phyloP scores from a whole-genome alignment of 164 flowering plant species.

The Amborella trichopoda region DNA sequence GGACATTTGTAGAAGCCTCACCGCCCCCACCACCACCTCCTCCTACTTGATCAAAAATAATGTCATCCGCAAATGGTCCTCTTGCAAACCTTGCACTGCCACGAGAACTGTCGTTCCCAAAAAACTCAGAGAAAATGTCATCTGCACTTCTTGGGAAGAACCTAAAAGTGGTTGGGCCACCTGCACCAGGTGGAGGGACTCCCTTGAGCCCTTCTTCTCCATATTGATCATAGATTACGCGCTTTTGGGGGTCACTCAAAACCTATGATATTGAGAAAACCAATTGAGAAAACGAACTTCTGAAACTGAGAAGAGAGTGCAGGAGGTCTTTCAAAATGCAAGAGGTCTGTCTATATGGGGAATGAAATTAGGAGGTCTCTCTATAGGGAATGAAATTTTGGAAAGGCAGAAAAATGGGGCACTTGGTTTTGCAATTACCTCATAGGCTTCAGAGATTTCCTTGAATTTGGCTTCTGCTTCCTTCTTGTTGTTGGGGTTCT shows the following conservation, averaged over 20 bases:
- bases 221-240: constrained; percentile 75
- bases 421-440: constrained; percentile 24
- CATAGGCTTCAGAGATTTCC: constrained; percentile 92
- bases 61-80: constrained; percentile 50
- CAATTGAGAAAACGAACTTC: no score
- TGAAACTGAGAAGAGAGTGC: not conserved
- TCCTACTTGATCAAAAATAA: constrained; percentile 28
- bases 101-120: constrained; percentile 52
- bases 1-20: constrained; percentile 25
- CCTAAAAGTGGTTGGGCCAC: constrained; percentile 33
- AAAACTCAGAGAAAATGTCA: constrained; percentile 82
- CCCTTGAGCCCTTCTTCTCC: constrained; percentile 92
- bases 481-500: constrained; percentile 80
- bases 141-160: constrained; percentile 77
- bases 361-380: no score
- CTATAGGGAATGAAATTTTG: no score
- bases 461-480: constrained; percentile 95
- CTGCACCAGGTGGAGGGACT: constrained; percentile 44
- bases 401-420: not conserved
- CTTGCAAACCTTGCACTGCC: constrained; percentile 32
- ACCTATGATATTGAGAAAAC: constrained; percentile 59
- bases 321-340: no score
- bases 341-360: no score
- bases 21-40: constrained; percentile 25
- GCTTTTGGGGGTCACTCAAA: constrained; percentile 80